Conservation (phyloP, 2,329 filamentous ascomycete species). For the Pezicula neosporulosa region DNA sequence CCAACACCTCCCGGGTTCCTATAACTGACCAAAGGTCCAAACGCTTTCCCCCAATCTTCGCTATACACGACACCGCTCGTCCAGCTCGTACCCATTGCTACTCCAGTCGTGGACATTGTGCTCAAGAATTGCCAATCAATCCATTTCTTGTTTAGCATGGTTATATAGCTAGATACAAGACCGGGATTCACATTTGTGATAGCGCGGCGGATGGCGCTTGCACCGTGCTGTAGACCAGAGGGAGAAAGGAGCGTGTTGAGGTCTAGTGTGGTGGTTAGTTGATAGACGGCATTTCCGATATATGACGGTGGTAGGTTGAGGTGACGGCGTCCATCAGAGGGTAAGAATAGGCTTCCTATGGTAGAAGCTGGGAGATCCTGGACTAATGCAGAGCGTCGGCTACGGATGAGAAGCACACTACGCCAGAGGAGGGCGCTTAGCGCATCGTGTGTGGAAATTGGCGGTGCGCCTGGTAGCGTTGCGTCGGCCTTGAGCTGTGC, state of each 20-base stretch:
- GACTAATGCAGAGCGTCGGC: conserved; percentile 2
- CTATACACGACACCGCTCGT: conserved; percentile 7
- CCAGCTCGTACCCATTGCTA: conserved; percentile 12
- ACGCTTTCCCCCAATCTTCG: conserved; percentile 8
- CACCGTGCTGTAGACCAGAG: conserved; percentile 2
- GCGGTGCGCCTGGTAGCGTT: conserved; percentile 2
- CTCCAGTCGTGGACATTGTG: neutral
- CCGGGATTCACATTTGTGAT: conserved; percentile 4
- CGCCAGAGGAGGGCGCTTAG: conserved; percentile 10
- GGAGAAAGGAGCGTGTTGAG: conserved; percentile 6
- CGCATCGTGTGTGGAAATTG: conserved; percentile 13
- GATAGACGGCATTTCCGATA: conserved; percentile 11
- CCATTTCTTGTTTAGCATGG: conserved; percentile 4
- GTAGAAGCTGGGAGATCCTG: conserved; percentile 1
- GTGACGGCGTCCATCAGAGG: conserved; percentile 9
- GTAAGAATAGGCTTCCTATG: conserved; percentile 4
- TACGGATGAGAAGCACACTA: conserved; percentile 6
- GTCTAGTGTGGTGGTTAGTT: conserved; percentile 1
- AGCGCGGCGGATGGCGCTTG: conserved; percentile 5
- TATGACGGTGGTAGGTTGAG: conserved; percentile 6
- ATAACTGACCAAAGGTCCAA: conserved; percentile 8
- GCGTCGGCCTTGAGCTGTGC: conserved; percentile 10
- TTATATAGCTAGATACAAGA: conserved; percentile 4
- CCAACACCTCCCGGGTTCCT: conserved; percentile 3
- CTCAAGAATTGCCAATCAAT: conserved; percentile 8